Percentiles rank a stretch among this genome's conserved stretches.
Evolutionary conservation across 1,284 basidiomycete species (phyloP).

Genomic region (Tylopilus orsonianus): DNA sequence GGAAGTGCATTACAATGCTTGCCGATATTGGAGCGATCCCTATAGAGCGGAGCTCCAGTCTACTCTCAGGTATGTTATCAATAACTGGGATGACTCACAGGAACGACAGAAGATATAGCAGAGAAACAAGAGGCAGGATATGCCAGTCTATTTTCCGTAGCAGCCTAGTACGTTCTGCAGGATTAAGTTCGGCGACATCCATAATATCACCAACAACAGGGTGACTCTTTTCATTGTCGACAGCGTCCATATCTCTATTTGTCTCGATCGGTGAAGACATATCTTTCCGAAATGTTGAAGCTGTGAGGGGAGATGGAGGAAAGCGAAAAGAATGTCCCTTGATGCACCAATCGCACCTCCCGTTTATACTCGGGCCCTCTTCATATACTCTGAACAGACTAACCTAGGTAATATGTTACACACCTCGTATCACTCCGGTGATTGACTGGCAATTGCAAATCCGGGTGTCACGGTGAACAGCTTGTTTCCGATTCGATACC

Average conservation of each 20-base stretch:
- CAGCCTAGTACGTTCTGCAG: slow-evolving; percentile 37
- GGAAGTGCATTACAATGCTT: slow-evolving; percentile 5
- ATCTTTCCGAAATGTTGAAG: background rate
- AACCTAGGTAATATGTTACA: background rate
- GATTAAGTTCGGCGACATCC: slow-evolving; percentile 15
- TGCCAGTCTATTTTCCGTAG: slow-evolving; percentile 51
- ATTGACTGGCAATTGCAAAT: background rate
- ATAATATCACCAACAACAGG: background rate
- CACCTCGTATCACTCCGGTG: background rate
- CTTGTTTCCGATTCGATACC: no score
- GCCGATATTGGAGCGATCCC: slow-evolving; percentile 39
- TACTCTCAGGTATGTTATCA: background rate
- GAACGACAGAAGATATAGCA: slow-evolving; percentile 61
- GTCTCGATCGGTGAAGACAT: slow-evolving; percentile 14
- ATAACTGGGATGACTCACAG: slow-evolving; percentile 41
- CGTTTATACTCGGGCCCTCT: background rate
- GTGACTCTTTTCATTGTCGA: slow-evolving; percentile 18
- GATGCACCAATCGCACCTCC: background rate
- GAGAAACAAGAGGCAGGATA: slow-evolving; percentile 48
- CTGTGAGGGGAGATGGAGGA: slow-evolving; percentile 8
- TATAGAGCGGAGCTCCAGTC: slow-evolving; percentile 15
- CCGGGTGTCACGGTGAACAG: background rate
- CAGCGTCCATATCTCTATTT: slow-evolving; percentile 11
- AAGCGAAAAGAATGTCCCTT: background rate
- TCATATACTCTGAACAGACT: background rate